Base-by-base conservation (phyloP, 352 stramenopile species). In the Salisapilia sapeloensis region DNA sequence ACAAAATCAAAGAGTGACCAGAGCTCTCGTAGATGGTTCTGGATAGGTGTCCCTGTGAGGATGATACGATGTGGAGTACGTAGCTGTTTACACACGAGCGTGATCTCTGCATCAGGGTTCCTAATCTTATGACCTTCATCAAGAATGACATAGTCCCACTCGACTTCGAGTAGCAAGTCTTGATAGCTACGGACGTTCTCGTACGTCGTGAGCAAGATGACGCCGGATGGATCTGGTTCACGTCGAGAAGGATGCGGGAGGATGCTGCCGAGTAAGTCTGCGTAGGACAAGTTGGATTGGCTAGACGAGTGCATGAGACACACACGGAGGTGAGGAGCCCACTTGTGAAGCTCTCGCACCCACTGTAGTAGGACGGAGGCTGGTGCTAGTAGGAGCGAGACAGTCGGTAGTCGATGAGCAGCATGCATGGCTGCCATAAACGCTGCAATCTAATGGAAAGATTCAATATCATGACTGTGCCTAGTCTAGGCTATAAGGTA, bases 1-100 rank as follows among this genome's bases (percentile, higher is more conserved):
- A 98, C 85, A 60, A 99, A 99, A 50, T 99, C 94, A 53, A 99
- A 98, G 2, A 99, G 52, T 8, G 79, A 96, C 95, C 95, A 99
- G 12, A 99, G 60, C 48, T 99, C 94, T 19, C 64, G 63, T 33
- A 99, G 56, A 20, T 82, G 92, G 53, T 99, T 98, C 62, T 91
- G 76, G 39, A 92, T 87, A 0, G 84, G 84, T 4, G 86, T 96
- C 15, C 91, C 87, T 28, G 62, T 92, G 17, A 97, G 58, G 6
- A 96, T 83, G 19, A 97, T 65, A 12, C 92, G 77, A 47, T 97
- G 84, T 9, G 93, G 58, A 0, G 81, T 91, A 16, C 64, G 60
- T 19, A 96, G 44, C 38, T 87, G 61, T 42, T 98, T 97, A 56
- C 86, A 96, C 17, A 87, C 84, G 24, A 96, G 45, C 16, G 92